Evolutionary conservation across 129 eudicot species (phyloP), one percentile per base, ranked within the genome.

Genomic region (Pittosporum tobira): DNA sequence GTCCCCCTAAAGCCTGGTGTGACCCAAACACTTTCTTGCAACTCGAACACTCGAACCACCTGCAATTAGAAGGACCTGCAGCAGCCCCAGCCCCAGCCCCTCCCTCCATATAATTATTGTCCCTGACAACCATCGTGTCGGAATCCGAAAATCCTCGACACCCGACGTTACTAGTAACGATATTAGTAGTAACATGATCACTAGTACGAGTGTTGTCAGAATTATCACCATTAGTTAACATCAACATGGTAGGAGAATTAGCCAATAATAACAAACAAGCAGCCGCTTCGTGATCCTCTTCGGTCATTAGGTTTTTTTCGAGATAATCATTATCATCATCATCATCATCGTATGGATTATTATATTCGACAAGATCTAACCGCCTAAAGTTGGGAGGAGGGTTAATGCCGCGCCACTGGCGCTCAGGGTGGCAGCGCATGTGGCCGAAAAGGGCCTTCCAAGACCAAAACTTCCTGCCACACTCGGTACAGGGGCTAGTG

Each of bases 341-440:
- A n/a, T n/a, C n/a, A 7, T 9, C 23, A 16, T 27, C 59, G 0
- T 53, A 66, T 0, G 20, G 29, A 3, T 47, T 28, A 5, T 53
- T 72, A 9, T 13, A 16, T 14, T 40, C 57, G n/a, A n/a, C n/a
- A n/a, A n/a, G n/a, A n/a, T n/a, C n/a, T n/a, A n/a, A n/a, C n/a
- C 59, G 76, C 5, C 70, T 71, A 62, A 78, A 36, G 62, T 77
- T 62, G 7, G 87, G 72, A 0, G 94, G 96, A 1, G 87, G 94
- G 64, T 84, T 84, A 18, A 88, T 88, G 31, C 96, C 96, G 11
- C 95, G 82, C 97, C 97, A 89, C 55, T 80, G 77, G 57, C 97
- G 79, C 52, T 89, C 97, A 0, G 97, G 97, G 73, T 89, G 97
- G 81, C 95, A 89, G 30, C 97, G 91, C 97, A 89, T 89, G 80